A percentile compares a stretch with the other conserved stretches of the same genome.
Conservation (phyloP, 2,329 filamentous ascomycete species). For the Hypomyces rosellus region DNA sequence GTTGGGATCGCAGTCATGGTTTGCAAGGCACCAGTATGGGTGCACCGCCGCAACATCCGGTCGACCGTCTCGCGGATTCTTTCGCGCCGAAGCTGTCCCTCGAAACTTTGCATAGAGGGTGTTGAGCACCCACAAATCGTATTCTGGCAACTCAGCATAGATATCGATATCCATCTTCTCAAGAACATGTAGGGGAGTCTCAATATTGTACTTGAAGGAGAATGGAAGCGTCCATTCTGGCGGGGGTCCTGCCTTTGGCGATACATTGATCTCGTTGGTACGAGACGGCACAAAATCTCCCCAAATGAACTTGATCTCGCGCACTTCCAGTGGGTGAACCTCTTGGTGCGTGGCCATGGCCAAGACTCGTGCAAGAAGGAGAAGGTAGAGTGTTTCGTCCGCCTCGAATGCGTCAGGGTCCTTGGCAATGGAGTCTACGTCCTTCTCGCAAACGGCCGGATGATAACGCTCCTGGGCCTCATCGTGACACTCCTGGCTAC, state of each 20-base stretch:
- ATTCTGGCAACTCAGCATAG: slow-evolving; percentile 50
- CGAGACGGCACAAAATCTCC: slow-evolving; percentile 55
- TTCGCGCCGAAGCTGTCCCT: slow-evolving; percentile 81
- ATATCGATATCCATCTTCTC: slow-evolving; percentile 82
- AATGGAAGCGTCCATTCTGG: slow-evolving; percentile 67
- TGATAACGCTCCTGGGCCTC: slow-evolving; percentile 56
- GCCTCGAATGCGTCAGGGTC: slow-evolving; percentile 55
- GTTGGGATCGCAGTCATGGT: slow-evolving; percentile 94
- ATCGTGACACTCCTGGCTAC: slow-evolving; percentile 52
- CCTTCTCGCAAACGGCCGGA: slow-evolving; percentile 59
- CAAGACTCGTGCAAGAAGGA: slow-evolving; percentile 55
- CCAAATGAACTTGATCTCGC: slow-evolving; percentile 62
- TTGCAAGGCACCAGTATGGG: slow-evolving; percentile 92
- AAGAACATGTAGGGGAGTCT: slow-evolving; percentile 67
- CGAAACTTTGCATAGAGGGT: slow-evolving; percentile 90
- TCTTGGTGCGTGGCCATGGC: slow-evolving; percentile 58
- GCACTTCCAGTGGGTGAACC: slow-evolving; percentile 56
- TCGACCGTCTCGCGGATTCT: slow-evolving; percentile 68
- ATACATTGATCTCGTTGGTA: slow-evolving; percentile 48
- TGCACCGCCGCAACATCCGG: slow-evolving; percentile 92
- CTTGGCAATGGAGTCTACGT: slow-evolving; percentile 59
- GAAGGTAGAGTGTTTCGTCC: slow-evolving; percentile 55
- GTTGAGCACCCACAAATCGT: slow-evolving; percentile 81
- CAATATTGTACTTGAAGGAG: slow-evolving; percentile 69
- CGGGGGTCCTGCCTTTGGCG: slow-evolving; percentile 48